Conservation (phyloP, 2,329 filamentous ascomycete genomes). For the Trichoderma sp. region DNA sequence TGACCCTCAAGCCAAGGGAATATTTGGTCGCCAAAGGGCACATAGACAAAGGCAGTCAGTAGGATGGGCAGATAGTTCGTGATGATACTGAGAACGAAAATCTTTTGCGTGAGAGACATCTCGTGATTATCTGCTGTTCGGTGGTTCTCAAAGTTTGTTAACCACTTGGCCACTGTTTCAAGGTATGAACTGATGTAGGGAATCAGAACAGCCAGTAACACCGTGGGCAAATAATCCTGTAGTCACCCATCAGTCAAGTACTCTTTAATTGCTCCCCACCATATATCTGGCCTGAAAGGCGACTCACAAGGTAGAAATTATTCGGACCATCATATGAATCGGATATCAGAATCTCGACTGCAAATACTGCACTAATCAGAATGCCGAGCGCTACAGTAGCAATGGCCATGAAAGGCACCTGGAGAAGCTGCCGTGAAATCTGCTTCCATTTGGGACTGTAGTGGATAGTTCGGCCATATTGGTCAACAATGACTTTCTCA, state of each 20-base stretch:
- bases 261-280: too few species aligned
- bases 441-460: slow-evolving; percentile 65
- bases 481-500: slow-evolving; percentile 59
- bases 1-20: slow-evolving; percentile 65
- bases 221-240: slow-evolving; percentile 69
- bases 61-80: slow-evolving; percentile 75
- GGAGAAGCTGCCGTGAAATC: slow-evolving; percentile 62
- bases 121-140: slow-evolving; percentile 68
- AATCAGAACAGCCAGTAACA: slow-evolving; percentile 63
- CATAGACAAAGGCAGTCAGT: slow-evolving; percentile 75
- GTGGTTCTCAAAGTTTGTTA: slow-evolving; percentile 74
- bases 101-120: slow-evolving; percentile 67
- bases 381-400: slow-evolving; percentile 59
- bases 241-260: background rate
- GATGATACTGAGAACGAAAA: slow-evolving; percentile 76
- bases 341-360: slow-evolving; percentile 71
- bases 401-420: slow-evolving; percentile 65
- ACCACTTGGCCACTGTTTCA: slow-evolving; percentile 57
- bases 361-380: slow-evolving; percentile 67
- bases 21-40: slow-evolving; percentile 67
- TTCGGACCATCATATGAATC: slow-evolving; percentile 70
- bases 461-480: slow-evolving; percentile 59
- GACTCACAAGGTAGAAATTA: slow-evolving; percentile 59
- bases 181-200: slow-evolving; percentile 64
- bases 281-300: background rate